phyloP scores from a whole-genome alignment of 2,329 filamentous ascomycete species.

The Metarhizium brunneum region DNA sequence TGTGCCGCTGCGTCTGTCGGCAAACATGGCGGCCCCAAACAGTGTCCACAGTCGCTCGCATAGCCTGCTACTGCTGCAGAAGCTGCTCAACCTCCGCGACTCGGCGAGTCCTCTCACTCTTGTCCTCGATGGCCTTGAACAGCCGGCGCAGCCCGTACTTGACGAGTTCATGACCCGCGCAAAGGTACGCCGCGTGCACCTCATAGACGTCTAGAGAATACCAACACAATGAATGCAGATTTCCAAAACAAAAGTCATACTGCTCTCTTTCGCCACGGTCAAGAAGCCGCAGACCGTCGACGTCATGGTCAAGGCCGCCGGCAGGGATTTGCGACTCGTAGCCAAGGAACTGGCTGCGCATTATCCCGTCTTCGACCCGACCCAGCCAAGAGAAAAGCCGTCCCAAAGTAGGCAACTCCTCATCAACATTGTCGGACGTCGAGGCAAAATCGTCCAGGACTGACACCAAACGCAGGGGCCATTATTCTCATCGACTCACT shows the following conservation, averaged over 20 bases:
- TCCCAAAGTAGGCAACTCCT: conserved; percentile 30
- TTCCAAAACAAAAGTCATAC: conserved; percentile 60
- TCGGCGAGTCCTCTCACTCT: conserved; percentile 79
- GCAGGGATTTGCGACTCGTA: conserved; percentile 48
- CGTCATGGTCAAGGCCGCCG: conserved; percentile 54
- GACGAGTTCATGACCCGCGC: conserved; percentile 67
- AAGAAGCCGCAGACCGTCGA: conserved; percentile 56
- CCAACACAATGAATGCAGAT: conserved; percentile 24
- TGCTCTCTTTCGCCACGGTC: conserved; percentile 69
- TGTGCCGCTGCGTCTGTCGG: not conserved
- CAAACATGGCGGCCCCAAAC: conserved; percentile 41
- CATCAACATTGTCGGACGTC: too few relatives aligned
- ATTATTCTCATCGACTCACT: conserved; percentile 76
- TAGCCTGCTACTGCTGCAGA: conserved; percentile 74
- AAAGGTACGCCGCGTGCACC: conserved; percentile 40
- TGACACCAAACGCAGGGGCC: conserved; percentile 38
- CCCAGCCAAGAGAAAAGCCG: conserved; percentile 24
- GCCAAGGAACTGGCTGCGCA: conserved; percentile 50
- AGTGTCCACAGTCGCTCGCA: conserved; percentile 68
- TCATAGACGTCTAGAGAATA: not conserved
- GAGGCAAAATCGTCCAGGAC: not conserved
- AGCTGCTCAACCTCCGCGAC: conserved; percentile 69
- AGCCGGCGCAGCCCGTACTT: conserved; percentile 61
- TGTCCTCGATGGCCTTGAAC: conserved; percentile 76
- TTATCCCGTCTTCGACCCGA: conserved; percentile 29